These are phyloP conservation scores for Zygoascus sp. DNA, from an alignment of 1,139 yeast genomes.

Conservation along the genomic window DNA sequence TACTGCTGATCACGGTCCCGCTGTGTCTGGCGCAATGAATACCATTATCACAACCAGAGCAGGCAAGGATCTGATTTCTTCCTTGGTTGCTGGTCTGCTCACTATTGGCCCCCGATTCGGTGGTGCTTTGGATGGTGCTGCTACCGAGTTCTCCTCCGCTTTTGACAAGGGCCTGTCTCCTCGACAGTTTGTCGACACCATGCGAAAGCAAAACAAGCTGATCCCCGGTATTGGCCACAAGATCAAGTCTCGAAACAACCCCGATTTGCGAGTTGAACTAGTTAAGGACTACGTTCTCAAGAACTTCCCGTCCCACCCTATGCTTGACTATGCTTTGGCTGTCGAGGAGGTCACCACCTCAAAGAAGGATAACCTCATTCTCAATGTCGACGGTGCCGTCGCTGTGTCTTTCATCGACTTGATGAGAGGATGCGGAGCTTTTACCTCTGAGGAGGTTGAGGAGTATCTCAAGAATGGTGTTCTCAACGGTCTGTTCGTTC, in stretches of 20 bases:
- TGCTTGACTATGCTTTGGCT: conserved; percentile 45
- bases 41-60: conserved; percentile 47
- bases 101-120: conserved; percentile 47
- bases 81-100: conserved; percentile 43
- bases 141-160: conserved; percentile 43
- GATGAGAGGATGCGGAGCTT: conserved; percentile 43
- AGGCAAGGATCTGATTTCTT: conserved; percentile 45
- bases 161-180: conserved; percentile 44
- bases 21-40: conserved; percentile 47
- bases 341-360: conserved; percentile 47
- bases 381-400: conserved; percentile 45
- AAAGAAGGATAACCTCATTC: conserved; percentile 44
- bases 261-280: conserved; percentile 46
- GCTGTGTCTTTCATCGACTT: conserved; percentile 45
- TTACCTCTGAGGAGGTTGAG: conserved; percentile 42
- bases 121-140: conserved; percentile 47
- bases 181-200: conserved; percentile 44
- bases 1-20: conserved; percentile 48
- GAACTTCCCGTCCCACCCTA: conserved; percentile 42
- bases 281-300: conserved; percentile 45
- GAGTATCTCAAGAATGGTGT: conserved; percentile 45
- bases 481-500: conserved; percentile 44
- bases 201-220: conserved; percentile 46
- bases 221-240: conserved; percentile 48
- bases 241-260: conserved; percentile 46